These are phyloP conservation scores for Lactuca sativa DNA, from an alignment of 129 eudicot species.

Conservation along the genomic window DNA sequence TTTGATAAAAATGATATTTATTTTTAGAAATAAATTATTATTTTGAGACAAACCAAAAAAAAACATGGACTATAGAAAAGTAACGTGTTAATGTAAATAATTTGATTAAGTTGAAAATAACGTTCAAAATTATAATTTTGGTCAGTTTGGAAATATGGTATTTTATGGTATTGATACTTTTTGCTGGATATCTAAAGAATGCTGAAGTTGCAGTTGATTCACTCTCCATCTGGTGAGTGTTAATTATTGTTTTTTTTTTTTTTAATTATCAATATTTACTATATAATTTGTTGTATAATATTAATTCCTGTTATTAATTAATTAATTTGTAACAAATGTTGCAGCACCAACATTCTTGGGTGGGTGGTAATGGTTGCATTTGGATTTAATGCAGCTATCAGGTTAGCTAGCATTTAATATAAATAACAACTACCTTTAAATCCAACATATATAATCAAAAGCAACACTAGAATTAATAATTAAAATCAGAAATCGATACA, in stretches of 20 bases:
- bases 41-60: too few species aligned
- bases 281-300: too few species aligned
- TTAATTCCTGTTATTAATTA: not conserved
- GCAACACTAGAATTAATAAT: too few species aligned
- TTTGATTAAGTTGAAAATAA: too few species aligned
- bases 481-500: not conserved
- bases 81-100: too few species aligned
- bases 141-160: constrained; percentile 55
- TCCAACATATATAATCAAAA: too few species aligned
- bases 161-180: constrained; percentile 37
- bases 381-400: constrained; percentile 52
- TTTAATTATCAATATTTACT: too few species aligned
- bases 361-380: constrained; percentile 45
- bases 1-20: too few species aligned
- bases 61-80: too few species aligned
- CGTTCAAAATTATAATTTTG: not conserved
- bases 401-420: constrained; percentile 14
- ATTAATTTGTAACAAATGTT: constrained; percentile 8
- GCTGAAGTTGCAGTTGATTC: constrained; percentile 55
- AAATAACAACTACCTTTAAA: too few species aligned
- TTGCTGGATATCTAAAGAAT: constrained; percentile 52
- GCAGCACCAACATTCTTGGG: constrained; percentile 43
- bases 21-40: too few species aligned
- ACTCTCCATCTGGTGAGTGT: constrained; percentile 36
- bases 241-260: too few species aligned